Percentiles rank a stretch among this genome's conserved stretches.
These are phyloP conservation scores for Claviceps purpurea DNA, from an alignment of 2,329 filamentous ascomycete genomes.

Conservation along the genomic window DNA sequence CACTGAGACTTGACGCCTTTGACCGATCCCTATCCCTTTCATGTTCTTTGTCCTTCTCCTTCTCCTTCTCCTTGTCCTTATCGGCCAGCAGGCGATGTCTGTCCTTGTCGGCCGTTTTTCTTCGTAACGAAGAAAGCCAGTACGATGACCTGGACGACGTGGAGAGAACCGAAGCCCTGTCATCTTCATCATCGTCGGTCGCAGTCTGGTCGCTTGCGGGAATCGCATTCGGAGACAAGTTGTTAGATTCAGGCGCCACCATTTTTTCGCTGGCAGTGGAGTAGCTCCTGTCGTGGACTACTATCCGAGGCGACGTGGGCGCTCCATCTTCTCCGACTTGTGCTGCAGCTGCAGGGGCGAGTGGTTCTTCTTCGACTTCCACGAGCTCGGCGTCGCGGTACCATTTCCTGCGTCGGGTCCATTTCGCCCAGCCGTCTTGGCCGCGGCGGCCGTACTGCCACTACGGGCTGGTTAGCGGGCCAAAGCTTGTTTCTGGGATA, in stretches of 20 bases:
- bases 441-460: constrained; percentile 83
- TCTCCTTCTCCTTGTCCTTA: constrained; percentile 6
- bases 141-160: constrained; percentile 35
- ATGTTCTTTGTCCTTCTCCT: no score
- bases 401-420: constrained; percentile 90
- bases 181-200: constrained; percentile 24
- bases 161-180: constrained; percentile 32
- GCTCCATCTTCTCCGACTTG: constrained; percentile 26
- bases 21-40: constrained; percentile 14
- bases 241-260: constrained; percentile 7
- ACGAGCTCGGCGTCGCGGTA: constrained; percentile 92
- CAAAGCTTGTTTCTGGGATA: no score
- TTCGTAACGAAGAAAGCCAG: constrained; percentile 26
- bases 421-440: constrained; percentile 83
- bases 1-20: constrained; percentile 29
- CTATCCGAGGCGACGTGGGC: constrained; percentile 9
- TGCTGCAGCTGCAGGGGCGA: constrained; percentile 4
- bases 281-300: constrained; percentile 16
- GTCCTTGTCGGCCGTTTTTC: constrained; percentile 26
- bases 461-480: constrained; percentile 26
- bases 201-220: constrained; percentile 12
- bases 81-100: constrained; percentile 16
- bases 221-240: no score
- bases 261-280: constrained; percentile 25
- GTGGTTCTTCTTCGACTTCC: constrained; percentile 39